Evolutionary conservation across 495 filamentous ascomycete genomes (phyloP), one percentile per base, ranked within the genome.

Genomic region (Xylaria telfairii): DNA sequence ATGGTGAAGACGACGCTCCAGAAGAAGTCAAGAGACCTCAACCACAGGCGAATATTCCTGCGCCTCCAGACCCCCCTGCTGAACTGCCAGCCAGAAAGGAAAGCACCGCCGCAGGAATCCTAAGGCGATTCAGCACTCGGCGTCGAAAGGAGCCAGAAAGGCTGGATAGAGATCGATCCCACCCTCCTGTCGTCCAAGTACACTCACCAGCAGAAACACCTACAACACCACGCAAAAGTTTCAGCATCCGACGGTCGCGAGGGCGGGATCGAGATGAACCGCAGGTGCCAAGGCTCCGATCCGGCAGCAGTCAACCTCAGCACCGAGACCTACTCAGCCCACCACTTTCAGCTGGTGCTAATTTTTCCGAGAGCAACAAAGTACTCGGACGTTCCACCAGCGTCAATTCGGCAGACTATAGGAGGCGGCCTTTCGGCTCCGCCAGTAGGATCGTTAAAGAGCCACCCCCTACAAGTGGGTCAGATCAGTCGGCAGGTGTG

Each of bases 1-100:
- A 98, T 76, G 97, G 96, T 51, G 96, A 98, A 80, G 96, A 98
- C 71, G 96, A 99, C 42, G 87, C 95, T 19, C 84, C 89, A 4
- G 92, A 96, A 61, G 87, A 86, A 4, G 82, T 93, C 81, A 93
- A 94, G 80, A 91, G 91, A 75, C 80, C 92, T 21, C 90, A 94
- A 13, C 75, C 78, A 73, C 92, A 74, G 78, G 87, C 65, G 76
- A 85, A 69, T 44, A 56, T 63, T 26, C 75, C 70, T 49, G 46
- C 41, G 53, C 84, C 69, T 84, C 90, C 76, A 78, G 84, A 87
- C 17, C 82, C 88, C 0, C 85, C 85, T 1, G 83, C 88, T 4
- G 92, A 94, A 59, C 88, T 87, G 21, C 86, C 90, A 0, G 81
- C 81, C 41, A 94, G 92, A 82, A 98, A 96, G 78, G 94, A 97